Evolutionary conservation across 495 filamentous ascomycete species (phyloP), one percentile per base, ranked within the genome.

Genomic region (Trichoderma erinaceum): DNA sequence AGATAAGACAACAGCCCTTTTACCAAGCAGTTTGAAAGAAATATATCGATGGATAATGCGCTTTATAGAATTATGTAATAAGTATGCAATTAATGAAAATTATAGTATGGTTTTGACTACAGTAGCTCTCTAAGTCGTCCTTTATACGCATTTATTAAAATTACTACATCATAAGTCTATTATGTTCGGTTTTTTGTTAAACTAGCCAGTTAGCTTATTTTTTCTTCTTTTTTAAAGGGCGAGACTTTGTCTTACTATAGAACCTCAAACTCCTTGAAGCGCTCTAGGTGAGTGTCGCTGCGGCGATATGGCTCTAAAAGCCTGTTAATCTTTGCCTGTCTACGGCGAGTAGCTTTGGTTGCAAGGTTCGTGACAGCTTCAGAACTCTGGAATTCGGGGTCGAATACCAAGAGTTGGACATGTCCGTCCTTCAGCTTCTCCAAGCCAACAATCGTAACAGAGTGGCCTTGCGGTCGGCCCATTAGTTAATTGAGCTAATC

Each of bases 361-460:
- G 88, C 77, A 21, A 90, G 73, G 41, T 82, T 83, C 25, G 79
- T 80, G 69, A 97, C 84, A 7, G 78, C 83, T 2, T 82, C 78
- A 1, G 90, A 84, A 43, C 92, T 89, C 64, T 87, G 86, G 74
- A 91, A 94, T 79, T 90, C 90, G 1, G 95, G 92, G 76, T 98
- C 95, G 72, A 97, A 97, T 23, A 97, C 89, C 4, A 99, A 78
- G 11, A 99, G 77, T 70, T 91, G 89, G 64, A 84, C 82, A 41
- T 78, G 77, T 41, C 92, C 92, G 68, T 89, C 83, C 41, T 75
- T 80, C 11, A 82, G 83, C 32, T 83, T 82, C 73, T 97, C 93
- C 46, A 97, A 83, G 0, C 95, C 95, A 66, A 99, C 82, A 52
- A 98, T 93, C 1, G 93, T 97, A 79, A 97, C 83, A 5, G 93